Evolutionary conservation across 176 grass and related monocot species (phyloP), one percentile per base, ranked within the genome.

Genomic region (Bromus sterilis): DNA sequence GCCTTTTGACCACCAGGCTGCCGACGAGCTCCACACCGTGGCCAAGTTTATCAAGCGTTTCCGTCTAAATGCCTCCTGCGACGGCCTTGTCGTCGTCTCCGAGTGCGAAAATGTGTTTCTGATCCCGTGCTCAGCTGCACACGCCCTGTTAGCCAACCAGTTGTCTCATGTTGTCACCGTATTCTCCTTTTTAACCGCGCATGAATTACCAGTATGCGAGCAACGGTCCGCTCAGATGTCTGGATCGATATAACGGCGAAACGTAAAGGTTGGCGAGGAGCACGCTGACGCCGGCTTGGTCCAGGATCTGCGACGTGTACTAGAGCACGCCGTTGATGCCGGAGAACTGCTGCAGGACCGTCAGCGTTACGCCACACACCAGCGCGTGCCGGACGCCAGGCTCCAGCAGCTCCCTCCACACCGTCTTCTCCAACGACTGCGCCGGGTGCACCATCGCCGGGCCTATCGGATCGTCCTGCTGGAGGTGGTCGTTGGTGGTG

Each of bases 321-420:
- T 92, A 94, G 43, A 94, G 76, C 72, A 94, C 93, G 33, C 87
- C 89, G 29, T 87, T 94, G 56, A 95, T 95, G 70, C 93, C 93
- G 2, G 93, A 88, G 60, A 95, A 90, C 93, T 92, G n/a, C n/a
- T n/a, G n/a, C n/a, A n/a, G n/a, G n/a, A n/a, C n/a, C n/a, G n/a
- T n/a, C n/a, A n/a, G n/a, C n/a, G n/a, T n/a, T n/a, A n/a, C n/a
- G n/a, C n/a, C n/a, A n/a, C n/a, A n/a, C n/a, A n/a, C n/a, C n/a
- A 37, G 36, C 36, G 36, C 36, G 36, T 37, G 36, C 36, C 63
- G 63, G 63, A 66, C 63, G 32, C 63, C 63, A 7, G 63, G 63
- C 32, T 66, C 32, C 8, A 66, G 63, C 63, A 66, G 63, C 63
- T 66, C 63, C 2, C 32, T 3, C 63, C 63, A 66, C 63, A 5